Evolutionary conservation across 176 grass and related monocot genomes (phyloP).

Genomic region (Otatea glauca): DNA sequence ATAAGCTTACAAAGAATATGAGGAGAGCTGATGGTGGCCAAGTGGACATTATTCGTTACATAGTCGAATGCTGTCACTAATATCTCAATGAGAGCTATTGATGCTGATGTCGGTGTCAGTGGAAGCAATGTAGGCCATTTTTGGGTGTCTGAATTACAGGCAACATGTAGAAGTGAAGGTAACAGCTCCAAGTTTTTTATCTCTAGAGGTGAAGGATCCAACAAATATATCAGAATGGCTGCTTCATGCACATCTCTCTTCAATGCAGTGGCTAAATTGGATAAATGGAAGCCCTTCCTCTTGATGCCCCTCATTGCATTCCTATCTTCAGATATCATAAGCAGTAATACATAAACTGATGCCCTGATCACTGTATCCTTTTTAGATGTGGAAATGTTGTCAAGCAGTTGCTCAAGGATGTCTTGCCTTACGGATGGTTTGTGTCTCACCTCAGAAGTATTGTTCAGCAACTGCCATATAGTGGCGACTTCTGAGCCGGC

Average conservation of each 20-base stretch:
- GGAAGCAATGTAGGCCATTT: conserved; percentile 62
- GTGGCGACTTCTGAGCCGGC: conserved; percentile 75
- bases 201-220: conserved; percentile 88
- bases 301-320: conserved; percentile 91
- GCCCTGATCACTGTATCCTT: conserved; percentile 82
- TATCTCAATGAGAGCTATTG: conserved; percentile 95
- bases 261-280: conserved; percentile 76
- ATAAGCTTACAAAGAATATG: conserved; percentile 79
- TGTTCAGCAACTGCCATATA: conserved; percentile 79
- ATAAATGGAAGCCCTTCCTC: conserved; percentile 75
- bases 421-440: conserved; percentile 65
- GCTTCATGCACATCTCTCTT: conserved; percentile 94
- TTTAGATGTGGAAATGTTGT: conserved; percentile 76
- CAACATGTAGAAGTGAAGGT: conserved; percentile 81
- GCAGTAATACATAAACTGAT: conserved; percentile 75
- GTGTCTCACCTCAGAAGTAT: conserved; percentile 61
- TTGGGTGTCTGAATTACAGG: conserved; percentile 66
- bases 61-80: conserved; percentile 97
- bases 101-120: conserved; percentile 91
- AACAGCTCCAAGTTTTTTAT: conserved; percentile 84
- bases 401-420: conserved; percentile 84
- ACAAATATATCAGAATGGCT: conserved; percentile 91
- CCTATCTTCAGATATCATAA: conserved; percentile 95
- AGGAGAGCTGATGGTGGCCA: conserved; percentile 82
- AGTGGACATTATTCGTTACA: conserved; percentile 96